phyloP scores from a whole-genome alignment of 2,329 filamentous ascomycete species.

The Cordyceps fumosorosea region DNA sequence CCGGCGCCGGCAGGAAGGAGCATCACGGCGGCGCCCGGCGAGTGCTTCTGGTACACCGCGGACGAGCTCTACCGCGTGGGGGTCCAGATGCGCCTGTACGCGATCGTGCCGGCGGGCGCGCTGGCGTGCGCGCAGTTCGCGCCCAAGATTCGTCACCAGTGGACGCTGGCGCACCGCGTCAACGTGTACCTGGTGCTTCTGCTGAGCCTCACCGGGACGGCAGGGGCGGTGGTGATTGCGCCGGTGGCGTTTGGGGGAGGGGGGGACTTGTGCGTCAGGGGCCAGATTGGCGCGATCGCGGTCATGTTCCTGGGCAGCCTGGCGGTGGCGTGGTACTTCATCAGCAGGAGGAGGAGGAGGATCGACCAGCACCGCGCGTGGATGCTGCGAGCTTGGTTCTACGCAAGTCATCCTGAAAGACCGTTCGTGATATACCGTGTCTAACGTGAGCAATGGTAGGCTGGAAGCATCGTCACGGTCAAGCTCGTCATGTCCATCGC shows the following conservation, averaged over 20 bases:
- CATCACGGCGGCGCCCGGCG: conserved; percentile 25
- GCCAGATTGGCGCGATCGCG: conserved; percentile 32
- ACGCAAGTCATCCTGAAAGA: too few relatives aligned
- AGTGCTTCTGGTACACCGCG: conserved; percentile 32
- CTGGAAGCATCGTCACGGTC: conserved; percentile 41
- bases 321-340: conserved; percentile 43
- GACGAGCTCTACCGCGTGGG: conserved; percentile 26
- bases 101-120: conserved; percentile 35
- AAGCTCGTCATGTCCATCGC: conserved; percentile 39
- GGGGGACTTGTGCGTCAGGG: conserved; percentile 42
- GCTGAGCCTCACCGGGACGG: conserved; percentile 37
- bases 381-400: conserved; percentile 51
- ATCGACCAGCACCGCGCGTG: conserved; percentile 56
- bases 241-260: conserved; percentile 47
- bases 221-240: conserved; percentile 45
- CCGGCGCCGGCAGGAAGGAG: not conserved
- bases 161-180: conserved; percentile 48
- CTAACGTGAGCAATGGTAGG: conserved; percentile 21
- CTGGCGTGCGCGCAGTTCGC: conserved; percentile 41
- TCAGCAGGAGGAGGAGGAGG: conserved; percentile 47
- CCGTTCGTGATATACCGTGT: too few relatives aligned
- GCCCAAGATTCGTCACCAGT: conserved; percentile 37
- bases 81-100: conserved; percentile 37
- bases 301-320: conserved; percentile 37
- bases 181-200: conserved; percentile 50